phyloP scores from a whole-genome alignment of 2,329 filamentous ascomycete species.

The Arthroderma sp. region DNA sequence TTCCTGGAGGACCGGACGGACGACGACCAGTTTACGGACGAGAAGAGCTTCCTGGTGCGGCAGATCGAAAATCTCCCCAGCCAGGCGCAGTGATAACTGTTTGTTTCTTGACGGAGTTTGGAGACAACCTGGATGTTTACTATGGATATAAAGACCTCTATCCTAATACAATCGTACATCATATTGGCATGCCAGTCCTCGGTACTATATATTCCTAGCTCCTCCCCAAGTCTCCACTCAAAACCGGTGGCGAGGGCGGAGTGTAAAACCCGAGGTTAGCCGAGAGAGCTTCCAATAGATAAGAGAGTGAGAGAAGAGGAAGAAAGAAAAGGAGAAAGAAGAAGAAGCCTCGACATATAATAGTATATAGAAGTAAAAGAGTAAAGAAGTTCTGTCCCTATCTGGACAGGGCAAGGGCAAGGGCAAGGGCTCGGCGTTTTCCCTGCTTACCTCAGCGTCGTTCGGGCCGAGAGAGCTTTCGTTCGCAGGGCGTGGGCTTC shows the following conservation, averaged over 20 bases:
- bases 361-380: background rate
- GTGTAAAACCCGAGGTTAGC: background rate
- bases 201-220: background rate
- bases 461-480: background rate
- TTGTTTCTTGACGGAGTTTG: background rate
- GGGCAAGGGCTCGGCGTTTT: background rate
- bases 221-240: background rate
- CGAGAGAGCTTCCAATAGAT: background rate
- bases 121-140: background rate
- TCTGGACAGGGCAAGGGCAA: background rate
- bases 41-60: constrained; percentile 92
- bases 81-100: background rate
- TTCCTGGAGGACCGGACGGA: constrained; percentile 93
- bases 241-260: background rate
- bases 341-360: too few species aligned
- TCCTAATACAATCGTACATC: background rate
- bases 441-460: background rate
- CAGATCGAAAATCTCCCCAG: constrained; percentile 54
- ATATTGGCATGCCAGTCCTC: background rate
- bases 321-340: background rate
- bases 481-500: background rate
- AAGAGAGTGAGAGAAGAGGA: background rate
- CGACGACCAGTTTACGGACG: constrained; percentile 96
- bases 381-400: background rate
- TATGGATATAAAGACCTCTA: background rate